Base-by-base conservation (phyloP, 2,329 filamentous ascomycete species). In the Ophiostoma montium region DNA sequence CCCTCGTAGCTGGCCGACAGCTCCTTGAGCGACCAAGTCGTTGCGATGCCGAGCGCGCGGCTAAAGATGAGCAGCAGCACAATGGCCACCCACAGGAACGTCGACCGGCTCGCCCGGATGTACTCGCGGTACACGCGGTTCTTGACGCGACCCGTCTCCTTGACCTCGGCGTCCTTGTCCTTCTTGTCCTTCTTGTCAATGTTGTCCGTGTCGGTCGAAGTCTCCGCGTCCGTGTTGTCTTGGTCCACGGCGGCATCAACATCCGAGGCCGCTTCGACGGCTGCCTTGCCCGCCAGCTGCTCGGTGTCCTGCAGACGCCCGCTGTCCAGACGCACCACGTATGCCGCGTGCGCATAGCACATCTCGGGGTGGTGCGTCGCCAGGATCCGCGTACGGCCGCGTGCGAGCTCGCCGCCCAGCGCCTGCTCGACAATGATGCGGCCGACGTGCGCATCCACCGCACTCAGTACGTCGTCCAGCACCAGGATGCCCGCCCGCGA, bases 321-420 rank as follows among this genome's bases (percentile, higher is more conserved):
- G 13, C 56, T 58, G 27, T 57, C 55, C 10, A 65, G 59, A 11
- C 54, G 52, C 11, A 65, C 58, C 12, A 62, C 49, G 18, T 59
- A 62, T 18, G 58, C 59, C 1, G 62, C 61, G 23, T 57, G 53
- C 0, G 59, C 57, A 18, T 60, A 47, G 33, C 62, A 62, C 50
- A 63, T 55, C 42, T 64, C 62, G 1, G 58, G 56, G 36, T 65
- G 63, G 58, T 80, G 76, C 0, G 80, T 80, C 43, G 82, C 79
- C 5, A 80, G 67, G 41, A 84, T 78, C 0, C 77, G 79, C 0
- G 80, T 83, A 31, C 78, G 67, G 18, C 71, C 70, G 10, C 48
- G 44, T 38, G 68, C 64, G 0, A 77, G 72, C 1, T 78, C 65
- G 9, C 69, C 67, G 30, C 70, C 67, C 42, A 78, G 64, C 0